phyloP scores from a whole-genome alignment of 805 yeast species.

The Helenozyma rhizophorensis region DNA sequence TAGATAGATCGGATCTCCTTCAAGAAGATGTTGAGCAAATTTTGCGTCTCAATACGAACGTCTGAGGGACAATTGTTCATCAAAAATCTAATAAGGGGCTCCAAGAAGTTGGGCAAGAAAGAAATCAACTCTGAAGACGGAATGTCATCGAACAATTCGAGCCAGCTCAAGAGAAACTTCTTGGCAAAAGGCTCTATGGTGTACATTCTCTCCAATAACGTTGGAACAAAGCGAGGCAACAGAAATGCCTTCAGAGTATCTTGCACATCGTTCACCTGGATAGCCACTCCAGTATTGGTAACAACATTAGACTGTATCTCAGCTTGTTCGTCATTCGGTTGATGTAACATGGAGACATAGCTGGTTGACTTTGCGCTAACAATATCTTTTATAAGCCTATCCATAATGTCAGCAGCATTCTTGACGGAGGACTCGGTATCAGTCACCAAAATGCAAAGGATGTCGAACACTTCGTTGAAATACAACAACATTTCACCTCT shows the following conservation, averaged over 20 bases:
- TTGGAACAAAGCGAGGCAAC: constrained; percentile 80
- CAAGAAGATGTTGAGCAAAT: constrained; percentile 66
- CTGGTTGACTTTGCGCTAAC: constrained; percentile 92
- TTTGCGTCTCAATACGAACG: constrained; percentile 80
- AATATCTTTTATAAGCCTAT: constrained; percentile 86
- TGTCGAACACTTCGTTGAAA: constrained; percentile 94
- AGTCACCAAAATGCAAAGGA: constrained; percentile 81
- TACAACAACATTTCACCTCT: constrained; percentile 88
- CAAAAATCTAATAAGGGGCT: constrained; percentile 74
- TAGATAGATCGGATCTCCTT: constrained; percentile 78
- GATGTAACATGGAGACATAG: constrained; percentile 69
- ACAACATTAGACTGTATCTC: constrained; percentile 40
- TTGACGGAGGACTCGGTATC: constrained; percentile 89
- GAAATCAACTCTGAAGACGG: constrained; percentile 87
- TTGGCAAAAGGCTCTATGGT: constrained; percentile 91
- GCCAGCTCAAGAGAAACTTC: constrained; percentile 90
- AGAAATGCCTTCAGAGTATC: constrained; percentile 69
- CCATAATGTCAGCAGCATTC: constrained; percentile 92
- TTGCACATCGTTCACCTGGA: constrained; percentile 58
- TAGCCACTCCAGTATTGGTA: constrained; percentile 54
- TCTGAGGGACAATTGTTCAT: constrained; percentile 78
- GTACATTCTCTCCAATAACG: constrained; percentile 86
- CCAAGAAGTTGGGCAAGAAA: constrained; percentile 83
- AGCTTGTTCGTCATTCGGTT: constrained; percentile 28
- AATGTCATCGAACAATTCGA: constrained; percentile 83